A percentile compares a stretch with the other conserved stretches of the same genome.
Evolutionary conservation across 2,329 filamentous ascomycete species (phyloP).

Genomic region (Myrmaecium sp.): DNA sequence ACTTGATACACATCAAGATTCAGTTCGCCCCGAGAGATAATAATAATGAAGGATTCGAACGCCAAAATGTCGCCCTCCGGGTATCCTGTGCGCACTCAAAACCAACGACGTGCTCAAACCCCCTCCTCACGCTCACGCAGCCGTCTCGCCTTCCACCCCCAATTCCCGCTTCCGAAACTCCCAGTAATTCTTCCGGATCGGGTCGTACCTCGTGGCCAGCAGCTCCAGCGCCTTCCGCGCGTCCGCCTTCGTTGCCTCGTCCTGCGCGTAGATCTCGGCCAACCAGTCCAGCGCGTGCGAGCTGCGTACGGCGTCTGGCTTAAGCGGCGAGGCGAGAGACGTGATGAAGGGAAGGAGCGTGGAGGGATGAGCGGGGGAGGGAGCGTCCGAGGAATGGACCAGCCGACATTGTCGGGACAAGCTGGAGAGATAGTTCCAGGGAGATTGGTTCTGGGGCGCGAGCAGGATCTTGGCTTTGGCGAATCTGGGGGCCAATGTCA

Average conservation of each 20-base stretch:
- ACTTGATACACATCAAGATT: no score
- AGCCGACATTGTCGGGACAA: constrained; percentile 50
- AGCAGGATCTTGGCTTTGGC: constrained; percentile 55
- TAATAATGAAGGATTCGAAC: no score
- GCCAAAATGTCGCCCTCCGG: no score
- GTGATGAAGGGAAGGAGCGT: constrained; percentile 37
- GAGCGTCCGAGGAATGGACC: constrained; percentile 31
- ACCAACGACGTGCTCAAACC: no score
- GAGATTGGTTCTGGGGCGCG: constrained; percentile 83
- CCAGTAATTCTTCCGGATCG: constrained; percentile 85
- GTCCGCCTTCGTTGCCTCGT: constrained; percentile 37
- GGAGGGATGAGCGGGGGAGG: constrained; percentile 33
- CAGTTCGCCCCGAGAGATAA: no score
- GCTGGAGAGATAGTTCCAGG: constrained; percentile 83
- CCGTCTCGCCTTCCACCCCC: constrained; percentile 4
- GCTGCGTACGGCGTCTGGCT: constrained; percentile 36
- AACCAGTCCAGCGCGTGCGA: constrained; percentile 53
- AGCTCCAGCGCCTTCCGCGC: constrained; percentile 56
- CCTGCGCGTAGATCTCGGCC: constrained; percentile 45
- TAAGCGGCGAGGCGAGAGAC: constrained; percentile 34
- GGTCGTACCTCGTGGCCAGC: constrained; percentile 75
- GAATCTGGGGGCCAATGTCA: constrained; percentile 18
- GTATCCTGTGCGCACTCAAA: no score
- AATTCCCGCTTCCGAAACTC: constrained; percentile 48
- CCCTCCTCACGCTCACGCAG: neutral